Conservation (phyloP, 176 grass and related monocot genomes). For the Triticum aestivum region IWGSC_CS_RefSeq_v2.1 NC_057802.1:417353642-417354141, state of each 20-base stretch:
- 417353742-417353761: not conserved
- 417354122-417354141: not conserved
- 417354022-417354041: not conserved
- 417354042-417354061: not conserved
- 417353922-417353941: slow-evolving; percentile 4
- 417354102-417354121: not conserved
- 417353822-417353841: not conserved
- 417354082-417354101: slow-evolving; percentile 2
- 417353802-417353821: slow-evolving; percentile 8
- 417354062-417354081: slow-evolving; percentile 8
- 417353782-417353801: not conserved
- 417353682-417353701: not conserved
- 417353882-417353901: not conserved
- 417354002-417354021: not conserved
- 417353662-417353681: not conserved
- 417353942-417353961: not conserved
- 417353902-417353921: not conserved
- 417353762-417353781: not conserved
- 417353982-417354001: not conserved
- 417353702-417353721: not conserved
- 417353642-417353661: not conserved
- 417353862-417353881: not conserved
- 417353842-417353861: not conserved
- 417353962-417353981: not conserved
- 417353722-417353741: not conserved